Conservation (phyloP, 2,329 filamentous ascomycete genomes). For the Metarhizium brunneum region DNA sequence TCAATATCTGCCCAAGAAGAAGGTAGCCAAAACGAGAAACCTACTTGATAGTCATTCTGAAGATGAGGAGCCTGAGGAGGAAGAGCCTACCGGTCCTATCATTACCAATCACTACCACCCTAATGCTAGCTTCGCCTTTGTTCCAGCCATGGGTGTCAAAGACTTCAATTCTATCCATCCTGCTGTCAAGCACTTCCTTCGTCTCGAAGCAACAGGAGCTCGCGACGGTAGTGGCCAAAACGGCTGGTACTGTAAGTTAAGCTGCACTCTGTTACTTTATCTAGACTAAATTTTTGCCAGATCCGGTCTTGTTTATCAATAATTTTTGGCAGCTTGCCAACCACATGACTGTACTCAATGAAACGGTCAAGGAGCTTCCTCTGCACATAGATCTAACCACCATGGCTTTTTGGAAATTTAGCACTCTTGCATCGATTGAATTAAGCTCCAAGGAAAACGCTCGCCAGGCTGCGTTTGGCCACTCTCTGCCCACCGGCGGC, state of each 20-base stretch:
- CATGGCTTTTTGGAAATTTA: slow-evolving; percentile 82
- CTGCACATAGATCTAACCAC: slow-evolving; percentile 79
- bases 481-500: slow-evolving; percentile 62
- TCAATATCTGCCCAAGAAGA: slow-evolving; percentile 86
- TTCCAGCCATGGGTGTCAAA: slow-evolving; percentile 69
- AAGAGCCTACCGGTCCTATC: slow-evolving; percentile 52
- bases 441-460: slow-evolving; percentile 78
- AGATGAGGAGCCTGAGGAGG: slow-evolving; percentile 39
- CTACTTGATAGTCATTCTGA: slow-evolving; percentile 51
- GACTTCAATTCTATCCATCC: slow-evolving; percentile 60
- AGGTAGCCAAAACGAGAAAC: slow-evolving; percentile 77
- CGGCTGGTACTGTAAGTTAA: slow-evolving; percentile 67
- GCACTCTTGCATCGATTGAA: slow-evolving; percentile 74
- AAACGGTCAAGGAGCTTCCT: slow-evolving; percentile 73
- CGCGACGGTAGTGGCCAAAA: slow-evolving; percentile 79
- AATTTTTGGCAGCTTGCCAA: slow-evolving; percentile 93
- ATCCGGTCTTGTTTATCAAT: slow-evolving; percentile 83
- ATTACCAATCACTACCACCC: slow-evolving; percentile 88
- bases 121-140: slow-evolving; percentile 81
- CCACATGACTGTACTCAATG: slow-evolving; percentile 88
- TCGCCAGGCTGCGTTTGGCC: slow-evolving; percentile 66
- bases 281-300: slow-evolving; percentile 19
- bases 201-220: slow-evolving; percentile 69
- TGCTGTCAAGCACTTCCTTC: slow-evolving; percentile 67
- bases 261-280: neutral